phyloP scores from a whole-genome alignment of 1,139 yeast species.

The Kodamaea fungicola region DNA sequence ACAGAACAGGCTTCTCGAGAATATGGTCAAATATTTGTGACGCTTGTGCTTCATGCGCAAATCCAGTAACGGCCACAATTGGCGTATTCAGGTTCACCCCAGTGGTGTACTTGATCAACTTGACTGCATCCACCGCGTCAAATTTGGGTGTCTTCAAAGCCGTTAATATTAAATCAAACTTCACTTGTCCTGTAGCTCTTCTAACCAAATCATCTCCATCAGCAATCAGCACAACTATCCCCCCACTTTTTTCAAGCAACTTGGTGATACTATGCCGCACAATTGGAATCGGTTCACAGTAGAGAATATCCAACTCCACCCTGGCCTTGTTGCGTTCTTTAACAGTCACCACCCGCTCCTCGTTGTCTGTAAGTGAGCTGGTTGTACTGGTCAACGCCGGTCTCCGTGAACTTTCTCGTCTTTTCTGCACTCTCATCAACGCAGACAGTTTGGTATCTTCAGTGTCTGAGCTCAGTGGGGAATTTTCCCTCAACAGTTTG shows the following conservation, averaged over 20 bases:
- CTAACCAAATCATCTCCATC: slow-evolving; percentile 83
- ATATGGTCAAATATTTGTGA: slow-evolving; percentile 65
- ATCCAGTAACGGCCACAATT: slow-evolving; percentile 72
- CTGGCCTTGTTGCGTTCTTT: neutral
- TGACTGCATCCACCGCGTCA: slow-evolving; percentile 72
- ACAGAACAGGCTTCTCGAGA: slow-evolving; percentile 70
- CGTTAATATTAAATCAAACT: slow-evolving; percentile 79
- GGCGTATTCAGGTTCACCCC: slow-evolving; percentile 77
- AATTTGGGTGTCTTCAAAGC: slow-evolving; percentile 68
- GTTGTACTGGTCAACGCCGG: slow-evolving; percentile 19
- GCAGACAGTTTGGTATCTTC: slow-evolving; percentile 59
- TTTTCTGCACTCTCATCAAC: slow-evolving; percentile 50
- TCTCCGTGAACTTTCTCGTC: slow-evolving; percentile 51
- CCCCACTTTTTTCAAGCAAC: slow-evolving; percentile 67
- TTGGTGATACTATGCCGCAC: slow-evolving; percentile 67
- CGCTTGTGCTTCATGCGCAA: slow-evolving; percentile 60
- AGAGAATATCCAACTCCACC: slow-evolving; percentile 57
- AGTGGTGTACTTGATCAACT: slow-evolving; percentile 71
- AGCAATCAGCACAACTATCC: slow-evolving; percentile 74
- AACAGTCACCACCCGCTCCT: neutral
- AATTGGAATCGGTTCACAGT: slow-evolving; percentile 87
- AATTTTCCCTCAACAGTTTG: slow-evolving; percentile 41
- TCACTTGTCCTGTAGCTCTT: slow-evolving; percentile 77
- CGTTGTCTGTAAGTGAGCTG: slow-evolving; percentile 1
- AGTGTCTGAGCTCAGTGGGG: slow-evolving; percentile 68